Evolutionary conservation across 306 rosid species (phyloP), one percentile per base, ranked within the genome.

Genomic region (Ziziphus jujuba): DNA sequence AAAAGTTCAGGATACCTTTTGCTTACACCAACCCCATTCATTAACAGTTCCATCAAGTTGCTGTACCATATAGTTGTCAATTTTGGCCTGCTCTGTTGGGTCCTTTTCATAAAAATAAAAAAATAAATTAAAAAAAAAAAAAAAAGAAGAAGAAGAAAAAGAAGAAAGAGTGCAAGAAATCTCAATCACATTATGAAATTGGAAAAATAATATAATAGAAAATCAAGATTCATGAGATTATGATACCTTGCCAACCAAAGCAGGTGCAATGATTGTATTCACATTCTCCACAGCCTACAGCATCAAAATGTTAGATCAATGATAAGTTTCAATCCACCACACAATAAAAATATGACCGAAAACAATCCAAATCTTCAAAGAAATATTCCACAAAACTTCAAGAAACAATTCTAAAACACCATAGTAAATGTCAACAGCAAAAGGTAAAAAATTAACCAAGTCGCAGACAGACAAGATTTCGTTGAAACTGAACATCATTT

Each of bases 11-110:
- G 17, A 62, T 69, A 89, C 96, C 96, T 86, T 89, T 59, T 86
- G 82, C 59, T 89, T 86, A 81, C 96, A 89, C 96, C 96, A 89
- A 67, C 96, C 96, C 92, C 96, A 89, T 74, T 89, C 92, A 7
- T 89, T 89, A 56, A 82, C 86, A 56, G 92, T 89, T 76, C 90
- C 96, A 86, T 89, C 96, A 52, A 89, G 90, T 63, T 89, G 76
- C 57, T 89, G 96, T 80, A 89, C 92, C 88, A 89, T 84, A 10
- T 76, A 66, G 69, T 89, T 86, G 74, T 89, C 96, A 65, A 89
- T 84, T 7, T 58, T 78, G 20, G 81, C 67, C 77, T 89, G 96
- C 71, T 89, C 72, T 31, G 90, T 86, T 58, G 96, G 92, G 40
- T 86, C 92, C 96, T 86, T 75, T 17, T 43, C 7, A 22, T 38